Base-by-base conservation (phyloP, 1,139 yeast species). In the Saccharomyces hybrid region DNA sequence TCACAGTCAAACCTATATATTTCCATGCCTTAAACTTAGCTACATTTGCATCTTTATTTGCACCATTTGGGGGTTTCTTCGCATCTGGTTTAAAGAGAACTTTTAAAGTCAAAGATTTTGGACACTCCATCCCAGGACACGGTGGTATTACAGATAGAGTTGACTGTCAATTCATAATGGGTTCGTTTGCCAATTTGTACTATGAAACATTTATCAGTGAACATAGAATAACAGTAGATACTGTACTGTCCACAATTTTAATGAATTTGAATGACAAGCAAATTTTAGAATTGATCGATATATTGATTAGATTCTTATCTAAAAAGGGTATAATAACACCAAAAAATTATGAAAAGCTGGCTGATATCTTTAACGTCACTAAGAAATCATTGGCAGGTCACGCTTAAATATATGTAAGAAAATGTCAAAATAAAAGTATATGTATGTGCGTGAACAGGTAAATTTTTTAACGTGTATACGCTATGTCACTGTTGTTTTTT, bases 1-100 rank as follows among this genome's bases (percentile, higher is more conserved):
- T 89, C 28, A 76, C 83, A 24, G 69, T 90, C 53, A 89, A 88
- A 65, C 98, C 99, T 50, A 83, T 93, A 54, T 90, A 93, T 70
- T 79, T 91, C 75, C 99, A 93, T 69, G 84, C 95, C 2, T 79
- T 89, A 57, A 79, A 85, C 50, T 76, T 93, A 62, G 95, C 97
- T 11, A 86, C 96, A 2, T 93, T 95, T 78, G 99, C 99, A 7
- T 91, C 98, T 0, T 78, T 95, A 61, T 86, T 93, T 71, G 99
- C 99, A 1, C 99, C 99, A 56, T 93, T 93, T 70, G 99, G 99
- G 53, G 99, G 99, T 0, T 93, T 93, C 71, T 93, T 93, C 65
- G 99, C 99, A 2, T 86, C 96, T 52, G 99, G 99, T 12, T 78
- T 95, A 64, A 93, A 93, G 75, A 84, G 99, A 72, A 90, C 98